Conservation (phyloP, 257 asterid genomes). For the Voacanga thouarsii region DNA sequence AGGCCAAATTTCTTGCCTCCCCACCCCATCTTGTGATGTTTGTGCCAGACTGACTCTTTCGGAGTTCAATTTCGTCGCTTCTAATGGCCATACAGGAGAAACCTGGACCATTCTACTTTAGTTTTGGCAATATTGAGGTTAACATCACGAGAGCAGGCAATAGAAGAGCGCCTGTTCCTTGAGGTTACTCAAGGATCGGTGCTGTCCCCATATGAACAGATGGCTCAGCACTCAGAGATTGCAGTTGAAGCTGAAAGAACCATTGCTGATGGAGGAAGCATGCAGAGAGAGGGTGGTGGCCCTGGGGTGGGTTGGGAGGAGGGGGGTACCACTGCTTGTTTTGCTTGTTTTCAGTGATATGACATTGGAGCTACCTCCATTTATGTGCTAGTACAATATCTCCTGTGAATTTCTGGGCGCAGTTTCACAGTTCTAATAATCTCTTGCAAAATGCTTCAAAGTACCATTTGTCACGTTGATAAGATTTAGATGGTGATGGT, state of each 20-base stretch:
- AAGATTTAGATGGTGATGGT: neutral
- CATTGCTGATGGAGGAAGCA: neutral
- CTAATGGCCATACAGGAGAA: neutral
- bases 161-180: slow-evolving; percentile 16
- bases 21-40: neutral
- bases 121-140: slow-evolving; percentile 7
- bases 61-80: slow-evolving; percentile 10
- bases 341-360: slow-evolving; percentile 6
- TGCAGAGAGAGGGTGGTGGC: neutral
- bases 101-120: slow-evolving; percentile 11
- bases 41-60: neutral
- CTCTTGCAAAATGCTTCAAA: neutral
- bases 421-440: neutral
- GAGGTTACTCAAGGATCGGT: slow-evolving; percentile 6
- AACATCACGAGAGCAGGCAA: slow-evolving; percentile 14
- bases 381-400: neutral
- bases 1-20: neutral
- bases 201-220: slow-evolving; percentile 10
- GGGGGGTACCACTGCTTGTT: neutral
- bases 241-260: slow-evolving; percentile 11
- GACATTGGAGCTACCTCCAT: slow-evolving; percentile 15
- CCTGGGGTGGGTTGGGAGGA: neutral
- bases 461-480: slow-evolving; percentile 3
- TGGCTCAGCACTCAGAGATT: neutral
- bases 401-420: neutral